phyloP scores from a whole-genome alignment of 805 yeast genomes.

The Myxozyma vanderwaltii region DNA sequence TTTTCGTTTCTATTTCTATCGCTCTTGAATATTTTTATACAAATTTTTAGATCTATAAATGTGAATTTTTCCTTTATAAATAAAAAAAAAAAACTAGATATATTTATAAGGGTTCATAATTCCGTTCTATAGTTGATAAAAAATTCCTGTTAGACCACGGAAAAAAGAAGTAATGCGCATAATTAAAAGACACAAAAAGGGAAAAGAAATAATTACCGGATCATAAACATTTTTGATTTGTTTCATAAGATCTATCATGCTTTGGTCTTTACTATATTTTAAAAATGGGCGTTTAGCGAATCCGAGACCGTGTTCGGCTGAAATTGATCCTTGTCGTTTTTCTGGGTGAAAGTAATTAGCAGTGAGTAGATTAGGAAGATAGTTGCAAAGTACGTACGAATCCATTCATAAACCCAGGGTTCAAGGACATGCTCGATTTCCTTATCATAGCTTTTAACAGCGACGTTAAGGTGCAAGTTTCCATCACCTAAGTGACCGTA shows the following conservation, averaged over 20 bases:
- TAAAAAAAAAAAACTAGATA: no score
- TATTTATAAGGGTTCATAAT: constrained; percentile 96
- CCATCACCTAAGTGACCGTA: constrained; percentile 99
- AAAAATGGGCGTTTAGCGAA: constrained; percentile 93
- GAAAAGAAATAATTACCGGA: constrained; percentile 48
- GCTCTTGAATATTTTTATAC: no score
- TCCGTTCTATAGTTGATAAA: constrained; percentile 49
- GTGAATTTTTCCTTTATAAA: no score
- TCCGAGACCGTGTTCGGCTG: constrained; percentile 98
- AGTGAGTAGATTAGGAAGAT: neutral
- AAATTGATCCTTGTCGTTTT: constrained; percentile 75
- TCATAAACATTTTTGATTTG: constrained; percentile 79
- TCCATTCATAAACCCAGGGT: constrained; percentile 95
- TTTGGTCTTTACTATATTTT: constrained; percentile 75
- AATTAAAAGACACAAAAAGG: neutral
- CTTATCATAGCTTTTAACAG: constrained; percentile 80
- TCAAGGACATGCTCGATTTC: constrained; percentile 79
- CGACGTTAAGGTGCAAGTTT: constrained; percentile 88
- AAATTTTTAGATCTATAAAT: no score
- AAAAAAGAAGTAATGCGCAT: neutral
- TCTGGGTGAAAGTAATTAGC: constrained; percentile 39
- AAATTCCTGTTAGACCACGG: neutral
- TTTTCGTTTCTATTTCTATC: no score
- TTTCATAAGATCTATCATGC: constrained; percentile 73
- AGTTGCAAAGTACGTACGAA: constrained; percentile 42